A percentile compares a stretch with the other conserved stretches of the same genome.
These are phyloP conservation scores for Beauveria australis DNA, from an alignment of 2,329 filamentous ascomycete genomes.

Conservation along the genomic window DNA sequence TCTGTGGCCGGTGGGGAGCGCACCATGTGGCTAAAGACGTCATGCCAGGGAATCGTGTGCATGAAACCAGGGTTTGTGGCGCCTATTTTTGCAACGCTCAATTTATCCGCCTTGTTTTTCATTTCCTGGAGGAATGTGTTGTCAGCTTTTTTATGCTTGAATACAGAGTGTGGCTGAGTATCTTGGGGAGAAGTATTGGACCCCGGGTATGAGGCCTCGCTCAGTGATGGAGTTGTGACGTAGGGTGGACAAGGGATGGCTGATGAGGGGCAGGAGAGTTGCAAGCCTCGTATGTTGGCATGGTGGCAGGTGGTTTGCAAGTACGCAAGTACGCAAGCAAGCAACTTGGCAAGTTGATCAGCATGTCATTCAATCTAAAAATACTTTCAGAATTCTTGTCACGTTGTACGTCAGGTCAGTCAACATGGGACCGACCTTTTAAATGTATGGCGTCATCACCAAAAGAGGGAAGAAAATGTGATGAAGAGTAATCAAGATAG, in stretches of 20 bases:
- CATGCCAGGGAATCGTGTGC: not conserved
- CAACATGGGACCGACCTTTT: not conserved
- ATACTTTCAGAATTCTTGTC: not conserved
- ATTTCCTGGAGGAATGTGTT: not conserved
- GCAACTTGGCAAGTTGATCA: not conserved
- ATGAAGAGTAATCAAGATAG: not conserved
- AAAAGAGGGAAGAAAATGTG: not conserved
- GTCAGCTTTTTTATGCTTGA: too few species aligned
- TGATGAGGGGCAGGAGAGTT: not conserved
- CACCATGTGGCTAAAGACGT: constrained; percentile 9
- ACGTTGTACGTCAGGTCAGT: not conserved
- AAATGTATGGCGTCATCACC: not conserved
- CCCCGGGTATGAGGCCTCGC: not conserved
- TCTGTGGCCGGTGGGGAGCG: not conserved
- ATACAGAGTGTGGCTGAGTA: not conserved
- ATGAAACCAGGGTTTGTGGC: constrained; percentile 9
- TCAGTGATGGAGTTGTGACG: constrained; percentile 3
- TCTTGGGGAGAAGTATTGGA: not conserved
- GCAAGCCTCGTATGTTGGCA: not conserved
- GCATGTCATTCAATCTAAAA: not conserved
- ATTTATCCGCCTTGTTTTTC: not conserved
- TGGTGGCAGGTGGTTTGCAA: too few species aligned
- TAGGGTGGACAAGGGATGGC: not conserved
- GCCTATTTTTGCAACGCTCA: not conserved
- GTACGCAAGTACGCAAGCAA: too few species aligned